Conservation (phyloP, 495 filamentous ascomycete genomes). For the Mycothermus thermophilus region DNA sequence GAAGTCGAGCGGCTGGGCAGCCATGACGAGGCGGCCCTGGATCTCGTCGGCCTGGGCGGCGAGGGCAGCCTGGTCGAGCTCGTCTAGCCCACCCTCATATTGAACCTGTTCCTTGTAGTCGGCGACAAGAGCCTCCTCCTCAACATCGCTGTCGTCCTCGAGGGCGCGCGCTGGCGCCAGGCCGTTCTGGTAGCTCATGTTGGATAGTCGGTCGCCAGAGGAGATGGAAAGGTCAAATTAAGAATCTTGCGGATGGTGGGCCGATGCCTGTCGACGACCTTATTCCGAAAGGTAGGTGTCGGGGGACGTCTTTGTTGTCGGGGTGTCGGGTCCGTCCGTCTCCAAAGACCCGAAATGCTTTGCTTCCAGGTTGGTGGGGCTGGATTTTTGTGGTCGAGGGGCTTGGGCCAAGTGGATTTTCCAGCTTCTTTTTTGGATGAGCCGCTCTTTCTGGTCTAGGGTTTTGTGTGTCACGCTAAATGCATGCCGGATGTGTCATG, state of each 20-base stretch:
- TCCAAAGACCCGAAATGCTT: conserved; percentile 19
- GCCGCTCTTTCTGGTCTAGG: too few species aligned
- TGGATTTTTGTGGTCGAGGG: conserved; percentile 21
- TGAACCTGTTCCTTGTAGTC: conserved; percentile 92
- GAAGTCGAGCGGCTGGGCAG: conserved; percentile 89
- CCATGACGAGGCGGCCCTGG: conserved; percentile 74
- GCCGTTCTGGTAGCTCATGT: conserved; percentile 41
- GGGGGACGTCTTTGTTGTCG: conserved; percentile 9
- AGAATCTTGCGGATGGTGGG: too few species aligned
- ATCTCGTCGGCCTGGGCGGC: conserved; percentile 60
- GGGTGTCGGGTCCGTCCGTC: too few species aligned
- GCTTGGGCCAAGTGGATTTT: conserved; percentile 7
- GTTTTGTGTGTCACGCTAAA: conserved; percentile 12
- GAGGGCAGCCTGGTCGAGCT: conserved; percentile 48
- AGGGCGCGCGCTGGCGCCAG: conserved; percentile 38
- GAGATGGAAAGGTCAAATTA: too few species aligned
- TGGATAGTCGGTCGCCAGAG: conserved; percentile 4
- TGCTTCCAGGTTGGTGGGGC: conserved; percentile 20
- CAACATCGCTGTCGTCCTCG: conserved; percentile 76
- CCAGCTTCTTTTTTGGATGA: too few species aligned
- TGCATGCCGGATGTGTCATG: not conserved
- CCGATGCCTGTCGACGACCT: too few species aligned
- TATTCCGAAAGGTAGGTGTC: too few species aligned
- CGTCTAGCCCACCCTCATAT: conserved; percentile 72
- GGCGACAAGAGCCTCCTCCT: conserved; percentile 86